Evolutionary conservation across 2,329 filamentous ascomycete genomes (phyloP).

Genomic region (Fonsecaea pugnacius): DNA sequence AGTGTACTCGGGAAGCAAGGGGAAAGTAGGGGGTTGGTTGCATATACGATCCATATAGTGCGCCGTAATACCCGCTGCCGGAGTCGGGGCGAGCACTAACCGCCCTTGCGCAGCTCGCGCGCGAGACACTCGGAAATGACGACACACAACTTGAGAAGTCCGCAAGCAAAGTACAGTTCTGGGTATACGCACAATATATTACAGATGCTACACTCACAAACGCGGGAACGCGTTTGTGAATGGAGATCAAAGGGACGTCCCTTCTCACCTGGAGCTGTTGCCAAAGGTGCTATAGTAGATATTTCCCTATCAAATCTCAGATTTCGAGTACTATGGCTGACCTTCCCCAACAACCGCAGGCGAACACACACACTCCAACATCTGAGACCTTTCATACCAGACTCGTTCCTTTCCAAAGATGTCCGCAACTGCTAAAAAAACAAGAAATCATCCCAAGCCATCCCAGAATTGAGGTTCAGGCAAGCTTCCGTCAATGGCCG

Average conservation of each 20-base stretch:
- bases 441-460: neutral
- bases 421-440: neutral
- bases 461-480: slow-evolving; percentile 4
- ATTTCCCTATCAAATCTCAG: neutral
- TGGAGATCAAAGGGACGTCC: neutral
- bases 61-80: no score
- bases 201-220: no score
- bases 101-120: no score
- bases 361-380: neutral
- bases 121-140: no score
- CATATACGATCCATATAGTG: no score
- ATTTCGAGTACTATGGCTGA: neutral
- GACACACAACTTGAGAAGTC: no score
- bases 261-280: neutral
- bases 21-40: no score
- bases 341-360: neutral
- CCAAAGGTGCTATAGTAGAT: neutral
- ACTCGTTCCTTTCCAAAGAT: neutral
- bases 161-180: no score
- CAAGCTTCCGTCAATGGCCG: slow-evolving; percentile 13
- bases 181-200: no score
- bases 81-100: no score
- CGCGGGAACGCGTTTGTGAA: no score
- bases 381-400: neutral
- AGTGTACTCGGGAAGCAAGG: no score